Conservation (phyloP, 129 eudicot genomes). For the Tagetes patula region DNA sequence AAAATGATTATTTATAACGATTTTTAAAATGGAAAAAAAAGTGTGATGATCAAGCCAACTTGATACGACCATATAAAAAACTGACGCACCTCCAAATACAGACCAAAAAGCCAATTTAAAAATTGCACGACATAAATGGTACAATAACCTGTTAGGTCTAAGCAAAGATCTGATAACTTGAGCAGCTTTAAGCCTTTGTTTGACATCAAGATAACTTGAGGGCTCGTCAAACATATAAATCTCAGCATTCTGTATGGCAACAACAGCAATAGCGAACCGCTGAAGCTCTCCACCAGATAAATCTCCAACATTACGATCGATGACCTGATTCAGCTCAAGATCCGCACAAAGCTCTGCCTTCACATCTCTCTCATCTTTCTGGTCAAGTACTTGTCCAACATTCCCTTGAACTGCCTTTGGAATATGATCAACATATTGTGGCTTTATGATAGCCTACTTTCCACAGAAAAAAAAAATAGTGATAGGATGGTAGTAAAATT, state of each 20-base stretch:
- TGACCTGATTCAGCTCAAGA: conserved; percentile 86
- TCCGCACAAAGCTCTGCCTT: conserved; percentile 69
- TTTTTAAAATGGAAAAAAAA: background rate
- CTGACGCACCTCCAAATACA: background rate
- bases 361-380: conserved; percentile 80
- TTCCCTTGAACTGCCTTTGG: conserved; percentile 99
- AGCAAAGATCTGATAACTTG: conserved; percentile 85
- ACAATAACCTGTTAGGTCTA: conserved; percentile 62
- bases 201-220: conserved; percentile 91
- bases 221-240: conserved; percentile 94
- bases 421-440: conserved; percentile 95
- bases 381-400: conserved; percentile 88
- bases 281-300: conserved; percentile 99
- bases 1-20: background rate
- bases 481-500: conserved; percentile 3
- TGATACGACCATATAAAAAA: background rate
- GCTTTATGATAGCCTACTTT: conserved; percentile 82
- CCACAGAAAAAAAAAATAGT: background rate
- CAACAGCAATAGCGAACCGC: conserved; percentile 96
- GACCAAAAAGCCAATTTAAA: background rate
- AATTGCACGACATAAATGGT: background rate
- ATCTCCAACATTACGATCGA: conserved; percentile 95
- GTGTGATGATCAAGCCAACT: background rate
- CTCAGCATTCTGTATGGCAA: conserved; percentile 76
- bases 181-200: conserved; percentile 95